phyloP scores from a whole-genome alignment of 257 asterid genomes.

The Solanum megistacrolobum region DNA sequence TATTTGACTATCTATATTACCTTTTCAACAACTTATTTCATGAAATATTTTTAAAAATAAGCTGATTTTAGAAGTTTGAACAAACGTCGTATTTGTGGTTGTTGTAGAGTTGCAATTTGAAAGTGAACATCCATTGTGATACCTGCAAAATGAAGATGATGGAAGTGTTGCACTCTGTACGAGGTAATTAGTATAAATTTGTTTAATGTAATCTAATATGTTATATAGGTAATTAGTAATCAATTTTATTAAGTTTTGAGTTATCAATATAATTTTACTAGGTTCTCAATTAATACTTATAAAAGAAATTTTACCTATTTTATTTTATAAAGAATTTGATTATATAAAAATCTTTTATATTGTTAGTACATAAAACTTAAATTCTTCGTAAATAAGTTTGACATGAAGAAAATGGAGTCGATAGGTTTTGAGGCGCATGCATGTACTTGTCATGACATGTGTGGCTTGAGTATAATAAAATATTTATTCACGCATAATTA shows the following conservation, averaged over 20 bases:
- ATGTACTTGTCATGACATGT: background rate
- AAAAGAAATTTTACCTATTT: background rate
- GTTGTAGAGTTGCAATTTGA: constrained; percentile 35
- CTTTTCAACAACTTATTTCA: background rate
- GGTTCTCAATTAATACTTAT: background rate
- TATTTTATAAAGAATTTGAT: background rate
- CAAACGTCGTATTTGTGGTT: background rate
- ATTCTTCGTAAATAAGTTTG: background rate
- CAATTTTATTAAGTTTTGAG: background rate
- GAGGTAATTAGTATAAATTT: constrained; percentile 19
- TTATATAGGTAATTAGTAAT: background rate
- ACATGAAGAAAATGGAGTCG: no score
- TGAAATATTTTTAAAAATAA: background rate
- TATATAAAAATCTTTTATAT: background rate
- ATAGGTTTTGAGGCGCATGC: background rate
- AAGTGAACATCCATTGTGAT: constrained; percentile 34
- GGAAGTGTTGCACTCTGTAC: constrained; percentile 32
- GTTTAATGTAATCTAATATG: background rate
- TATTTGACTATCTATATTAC: background rate
- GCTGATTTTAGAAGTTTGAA: background rate
- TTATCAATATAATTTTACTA: background rate
- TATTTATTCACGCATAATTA: background rate
- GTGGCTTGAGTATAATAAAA: background rate
- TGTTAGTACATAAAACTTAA: background rate
- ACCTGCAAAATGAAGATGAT: constrained; percentile 35